Base-by-base conservation (phyloP, 2,329 filamentous ascomycete species). In the Thielaviopsis euricoi region DNA sequence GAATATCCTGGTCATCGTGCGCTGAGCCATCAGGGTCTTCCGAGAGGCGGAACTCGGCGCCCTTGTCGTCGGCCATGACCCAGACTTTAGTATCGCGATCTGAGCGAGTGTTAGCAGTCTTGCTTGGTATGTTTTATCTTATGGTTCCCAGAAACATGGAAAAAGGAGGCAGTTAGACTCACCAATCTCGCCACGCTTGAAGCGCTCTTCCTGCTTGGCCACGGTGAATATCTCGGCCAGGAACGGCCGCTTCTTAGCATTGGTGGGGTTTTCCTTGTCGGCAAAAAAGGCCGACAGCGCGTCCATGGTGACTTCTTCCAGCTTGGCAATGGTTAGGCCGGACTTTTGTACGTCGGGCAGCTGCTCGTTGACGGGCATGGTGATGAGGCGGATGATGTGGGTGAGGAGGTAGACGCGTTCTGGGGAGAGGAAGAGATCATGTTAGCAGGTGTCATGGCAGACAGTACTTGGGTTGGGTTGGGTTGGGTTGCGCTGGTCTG, bases 181-280 rank as follows among this genome's bases (percentile, higher is more conserved):
- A 83, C 81, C 80, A 55, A 83, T 77, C 63, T 81, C 78, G 25
- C 74, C 75, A 50, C 76, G 74, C 62, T 71, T 76, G 63, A 69
- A 82, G 4, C 76, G 71, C 64, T 83, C 79, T 62, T 85, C 77
- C 29, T 71, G 67, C 58, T 69, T 73, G 0, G 81, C 81, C 29
- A 85, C 74, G 61, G 76, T 78, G 69, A 85, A 84, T 9, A 84
- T 77, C 64, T 84, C 80, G 56, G 74, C 76, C 9, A 85, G 64
- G 53, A 74, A 80, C 0, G 73, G 71, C 58, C 72, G 75, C 70
- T 83, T 84, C 61, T 71, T 71, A 1, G 68, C 67, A 59, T 84
- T 83, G 49, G 71, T 72, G 0, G 73, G 71, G 25, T 72, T 70
- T 2, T 79, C 75, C 57, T 75, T 77, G 61, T 83, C 79, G 15